Percentiles rank a stretch among this genome's conserved stretches.
These are phyloP conservation scores for Paraleonurus japonicus DNA, from an alignment of 257 asterid genomes.

Conservation along the genomic window DNA sequence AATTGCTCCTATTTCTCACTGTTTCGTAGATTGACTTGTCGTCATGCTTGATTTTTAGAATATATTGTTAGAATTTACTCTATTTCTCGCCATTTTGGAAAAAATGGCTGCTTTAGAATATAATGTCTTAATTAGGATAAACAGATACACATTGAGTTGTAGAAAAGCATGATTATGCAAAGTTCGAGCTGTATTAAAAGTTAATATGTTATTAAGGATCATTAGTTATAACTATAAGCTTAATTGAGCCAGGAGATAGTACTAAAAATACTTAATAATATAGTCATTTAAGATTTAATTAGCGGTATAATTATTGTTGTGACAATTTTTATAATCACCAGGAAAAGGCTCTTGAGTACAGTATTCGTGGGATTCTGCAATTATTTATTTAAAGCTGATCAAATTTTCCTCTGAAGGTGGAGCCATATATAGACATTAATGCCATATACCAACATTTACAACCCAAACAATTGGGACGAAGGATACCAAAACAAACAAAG, in stretches of 20 bases:
- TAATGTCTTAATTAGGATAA: not conserved
- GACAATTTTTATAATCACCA: slow-evolving; percentile 11
- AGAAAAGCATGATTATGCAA: not conserved
- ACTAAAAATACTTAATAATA: not conserved
- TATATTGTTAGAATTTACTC: not conserved
- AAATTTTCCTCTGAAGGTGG: slow-evolving; percentile 54
- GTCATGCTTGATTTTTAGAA: not conserved
- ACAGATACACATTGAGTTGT: not conserved
- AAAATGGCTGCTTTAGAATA: not conserved
- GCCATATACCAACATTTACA: slow-evolving; percentile 61
- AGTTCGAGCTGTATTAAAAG: not conserved
- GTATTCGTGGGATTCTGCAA: slow-evolving; percentile 1
- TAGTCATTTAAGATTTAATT: not conserved
- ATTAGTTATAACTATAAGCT: slow-evolving; percentile 5
- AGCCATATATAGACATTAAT: slow-evolving; percentile 75
- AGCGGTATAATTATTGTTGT: not conserved
- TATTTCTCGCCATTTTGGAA: not conserved
- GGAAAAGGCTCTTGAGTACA: not conserved
- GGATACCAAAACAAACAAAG: slow-evolving; percentile 59
- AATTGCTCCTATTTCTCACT: not conserved
- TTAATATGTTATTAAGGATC: not conserved
- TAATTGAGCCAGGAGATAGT: slow-evolving; percentile 14
- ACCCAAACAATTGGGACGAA: slow-evolving; percentile 54
- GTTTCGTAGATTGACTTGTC: not conserved
- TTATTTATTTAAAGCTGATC: not conserved